Percentiles rank a stretch among this genome's conserved stretches.
Evolutionary conservation across 164 flowering plant species (phyloP).

Genomic region (Saururus chinensis): DNA sequence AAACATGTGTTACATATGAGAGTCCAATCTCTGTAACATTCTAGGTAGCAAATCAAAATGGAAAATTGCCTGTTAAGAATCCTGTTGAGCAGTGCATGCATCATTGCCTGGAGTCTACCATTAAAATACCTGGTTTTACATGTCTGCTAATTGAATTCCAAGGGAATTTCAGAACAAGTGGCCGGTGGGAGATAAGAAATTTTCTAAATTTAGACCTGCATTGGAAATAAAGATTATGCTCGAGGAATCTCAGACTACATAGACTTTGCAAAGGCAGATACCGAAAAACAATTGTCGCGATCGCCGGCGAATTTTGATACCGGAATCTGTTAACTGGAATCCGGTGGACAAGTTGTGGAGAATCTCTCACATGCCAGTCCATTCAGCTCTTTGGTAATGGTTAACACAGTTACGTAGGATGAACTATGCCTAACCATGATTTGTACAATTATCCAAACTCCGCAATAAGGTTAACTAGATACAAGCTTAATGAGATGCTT

Average conservation of each 20-base stretch:
- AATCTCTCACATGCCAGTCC: no score
- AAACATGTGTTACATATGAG: neutral
- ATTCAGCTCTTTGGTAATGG: no score
- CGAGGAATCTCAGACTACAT: neutral
- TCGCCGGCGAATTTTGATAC: no score
- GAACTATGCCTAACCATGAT: no score
- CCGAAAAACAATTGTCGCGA: neutral
- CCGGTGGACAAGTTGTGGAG: no score
- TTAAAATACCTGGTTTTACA: neutral
- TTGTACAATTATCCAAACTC: no score
- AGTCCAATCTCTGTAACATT: neutral
- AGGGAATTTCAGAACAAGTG: neutral
- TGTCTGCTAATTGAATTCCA: neutral
- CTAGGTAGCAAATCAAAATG: neutral
- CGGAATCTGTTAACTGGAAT: no score
- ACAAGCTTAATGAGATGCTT: no score
- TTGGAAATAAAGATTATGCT: neutral
- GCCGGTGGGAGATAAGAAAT: neutral
- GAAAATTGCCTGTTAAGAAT: neutral
- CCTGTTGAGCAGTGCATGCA: neutral
- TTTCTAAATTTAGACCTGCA: neutral
- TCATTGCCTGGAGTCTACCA: neutral
- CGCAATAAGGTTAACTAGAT: no score
- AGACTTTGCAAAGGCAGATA: neutral
- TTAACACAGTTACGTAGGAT: no score